Conservation (phyloP, 352 stramenopile genomes). For the Globisporangium lucens region DNA sequence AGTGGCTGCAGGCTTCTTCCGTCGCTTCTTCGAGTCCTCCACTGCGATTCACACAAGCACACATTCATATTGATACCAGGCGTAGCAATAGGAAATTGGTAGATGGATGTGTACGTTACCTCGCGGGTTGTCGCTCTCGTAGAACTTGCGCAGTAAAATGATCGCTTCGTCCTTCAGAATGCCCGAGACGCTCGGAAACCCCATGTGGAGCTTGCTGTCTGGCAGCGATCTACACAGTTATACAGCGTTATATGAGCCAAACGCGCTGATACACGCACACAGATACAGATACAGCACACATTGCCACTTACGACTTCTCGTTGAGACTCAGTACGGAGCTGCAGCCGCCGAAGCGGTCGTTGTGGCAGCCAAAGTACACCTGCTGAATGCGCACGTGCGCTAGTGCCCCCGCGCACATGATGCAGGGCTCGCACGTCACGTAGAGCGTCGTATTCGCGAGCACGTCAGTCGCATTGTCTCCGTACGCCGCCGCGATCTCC, state of each 20-base stretch:
- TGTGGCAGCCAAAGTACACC: slow-evolving; percentile 90
- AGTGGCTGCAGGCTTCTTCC: slow-evolving; percentile 38
- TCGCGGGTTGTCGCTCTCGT: slow-evolving; percentile 86
- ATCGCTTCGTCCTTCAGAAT: slow-evolving; percentile 86
- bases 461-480: slow-evolving; percentile 37
- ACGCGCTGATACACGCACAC: too few relatives aligned
- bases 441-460: slow-evolving; percentile 69
- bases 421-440: slow-evolving; percentile 93
- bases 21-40: slow-evolving; percentile 76
- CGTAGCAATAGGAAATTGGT: not conserved
- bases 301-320: slow-evolving; percentile 36
- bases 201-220: slow-evolving; percentile 41
- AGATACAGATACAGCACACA: too few relatives aligned
- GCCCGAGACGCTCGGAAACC: slow-evolving; percentile 63
- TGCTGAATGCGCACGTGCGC: slow-evolving; percentile 64
- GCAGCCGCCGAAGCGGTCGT: slow-evolving; percentile 92
- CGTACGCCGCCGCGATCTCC: slow-evolving; percentile 50
- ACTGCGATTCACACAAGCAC: slow-evolving; percentile 26
- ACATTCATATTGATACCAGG: not conserved
- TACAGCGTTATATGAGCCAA: not conserved
- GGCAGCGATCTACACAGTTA: slow-evolving; percentile 26
- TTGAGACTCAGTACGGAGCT: slow-evolving; percentile 88
- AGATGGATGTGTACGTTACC: slow-evolving; percentile 28
- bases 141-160: slow-evolving; percentile 84
- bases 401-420: slow-evolving; percentile 93